Evolutionary conservation across 805 yeast genomes (phyloP), one percentile per base, ranked within the genome.

Genomic region (Brettanomyces sp.): DNA sequence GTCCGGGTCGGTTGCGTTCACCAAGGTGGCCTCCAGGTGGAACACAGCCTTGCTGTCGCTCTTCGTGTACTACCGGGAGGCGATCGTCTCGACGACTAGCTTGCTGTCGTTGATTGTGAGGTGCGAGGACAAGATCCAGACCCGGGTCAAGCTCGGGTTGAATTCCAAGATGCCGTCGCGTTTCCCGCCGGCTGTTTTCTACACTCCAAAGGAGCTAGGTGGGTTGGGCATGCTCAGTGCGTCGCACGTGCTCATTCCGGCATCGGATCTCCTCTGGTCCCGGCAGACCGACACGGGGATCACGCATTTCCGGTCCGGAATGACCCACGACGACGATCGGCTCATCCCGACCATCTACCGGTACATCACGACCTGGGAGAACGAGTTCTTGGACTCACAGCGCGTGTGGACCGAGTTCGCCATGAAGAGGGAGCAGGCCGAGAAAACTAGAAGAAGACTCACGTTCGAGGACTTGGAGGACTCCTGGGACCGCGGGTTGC

Each of bases 321-420:
- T 93, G 93, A 76, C 82, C 13, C 85, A 82, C 55, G 80, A 80
- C 39, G 93, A 85, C 54, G 82, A 79, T 41, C 82, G 86, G 56
- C 65, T 84, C 56, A 89, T 93, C 46, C 99, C 99, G 13, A 93
- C 97, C 1, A 76, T 93, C 18, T 93, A 89, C 72, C 71, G 98
- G 55, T 93, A 93, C 62, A 79, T 93, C 41, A 81, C 96, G 0
- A 79, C 96, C 0, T 93, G 99, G 99, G 99, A 93, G 59, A 84
- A 93, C 52, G 99, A 93, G 61, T 88, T 91, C 58, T 57, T 81
- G 41, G 99, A 93, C 54, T 90, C 98, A 1, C 95, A 88, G 62
- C 72, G 96, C 47, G 99, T 91, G 3, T 93, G 99, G 99, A 88
- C 95, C 0, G 99, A 93, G 52, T 93, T 90, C 66, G 93, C 96